Evolutionary conservation across 257 asterid genomes (phyloP).

Genomic region (Primulina tabacum): DNA sequence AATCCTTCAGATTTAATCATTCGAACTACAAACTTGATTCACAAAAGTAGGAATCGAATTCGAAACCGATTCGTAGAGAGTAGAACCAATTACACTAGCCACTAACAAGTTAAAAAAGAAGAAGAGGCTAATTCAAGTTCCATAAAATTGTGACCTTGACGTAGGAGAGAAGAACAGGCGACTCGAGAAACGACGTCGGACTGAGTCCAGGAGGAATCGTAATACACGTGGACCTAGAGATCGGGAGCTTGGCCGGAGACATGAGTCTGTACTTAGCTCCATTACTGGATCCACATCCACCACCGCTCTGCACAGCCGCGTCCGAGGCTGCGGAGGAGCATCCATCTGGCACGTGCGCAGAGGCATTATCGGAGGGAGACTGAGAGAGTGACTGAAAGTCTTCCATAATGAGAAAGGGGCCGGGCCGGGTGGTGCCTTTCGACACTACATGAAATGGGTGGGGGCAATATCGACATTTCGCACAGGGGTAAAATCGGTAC

Average conservation of each 20-base stretch:
- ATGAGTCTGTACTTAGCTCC: constrained; percentile 81
- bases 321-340: not conserved
- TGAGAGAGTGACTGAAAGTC: constrained; percentile 30
- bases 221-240: constrained; percentile 80
- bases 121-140: not conserved
- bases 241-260: constrained; percentile 99
- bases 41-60: constrained; percentile 39
- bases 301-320: not conserved
- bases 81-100: constrained; percentile 17
- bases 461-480: not conserved
- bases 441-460: constrained; percentile 8
- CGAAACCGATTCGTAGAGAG: constrained; percentile 39
- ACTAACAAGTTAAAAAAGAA: constrained; percentile 1
- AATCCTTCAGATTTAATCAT: not conserved
- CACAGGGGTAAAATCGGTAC: constrained; percentile 33
- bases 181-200: constrained; percentile 90
- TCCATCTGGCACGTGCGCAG: constrained; percentile 27
- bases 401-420: constrained; percentile 36
- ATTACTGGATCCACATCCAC: constrained; percentile 40
- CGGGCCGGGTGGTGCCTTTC: constrained; percentile 9
- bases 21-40: not conserved
- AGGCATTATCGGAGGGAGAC: constrained; percentile 29
- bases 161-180: constrained; percentile 93
- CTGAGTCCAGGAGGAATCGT: constrained; percentile 93
- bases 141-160: constrained; percentile 52